Evolutionary conservation across 192 early-diverging fungal species (phyloP), one percentile per base, ranked within the genome.

Genomic region (Backusella tarrabulga): DNA sequence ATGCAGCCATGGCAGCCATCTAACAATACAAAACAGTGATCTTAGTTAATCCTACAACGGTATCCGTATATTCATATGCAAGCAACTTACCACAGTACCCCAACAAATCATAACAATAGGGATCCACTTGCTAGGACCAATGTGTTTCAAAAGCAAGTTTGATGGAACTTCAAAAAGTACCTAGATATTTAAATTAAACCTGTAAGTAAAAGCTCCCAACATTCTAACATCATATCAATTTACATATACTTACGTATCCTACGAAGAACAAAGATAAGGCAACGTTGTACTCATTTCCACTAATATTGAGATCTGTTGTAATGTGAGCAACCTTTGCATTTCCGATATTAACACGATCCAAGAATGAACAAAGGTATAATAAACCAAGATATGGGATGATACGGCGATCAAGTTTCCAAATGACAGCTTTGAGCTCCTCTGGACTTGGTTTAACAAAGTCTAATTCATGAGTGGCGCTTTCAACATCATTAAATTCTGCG

Each of bases 151-250:
- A 60, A 90, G 44, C 54, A 93, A 79, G 78, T 93, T 94, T 46
- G 90, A 91, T 7, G 93, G 93, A 14, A 94, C 82, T 78, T 94
- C 93, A 79, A 91, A 93, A 21, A 92, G 14, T 34, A 94, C 82
- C 85, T 93, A 88, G 42, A 19, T 44, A 9, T 26, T 44, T 23
- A 42, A 42, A 52, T 35, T 15, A 40, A 70, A 42, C 12, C 21
- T 7, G 68, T 23, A 14, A 40, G 63, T 26, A 34, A 67, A 40
- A 70, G 2, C 3, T 29, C 2, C 6, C 5, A 23, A 23, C 32
- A 32, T 32, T 26, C 5, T 21, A 44, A 50, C 1, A 50, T 21
- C 46, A n/a, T 19, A n/a, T 50, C 1, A 1, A 15, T 17, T 44
- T 44, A 50, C 21, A 72, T 46, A 72, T 46, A 82, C 74, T 69